Percentiles rank a stretch among this genome's conserved stretches.
phyloP scores from a whole-genome alignment of 2,329 filamentous ascomycete genomes.

The Xylariaceae sp. region DNA sequence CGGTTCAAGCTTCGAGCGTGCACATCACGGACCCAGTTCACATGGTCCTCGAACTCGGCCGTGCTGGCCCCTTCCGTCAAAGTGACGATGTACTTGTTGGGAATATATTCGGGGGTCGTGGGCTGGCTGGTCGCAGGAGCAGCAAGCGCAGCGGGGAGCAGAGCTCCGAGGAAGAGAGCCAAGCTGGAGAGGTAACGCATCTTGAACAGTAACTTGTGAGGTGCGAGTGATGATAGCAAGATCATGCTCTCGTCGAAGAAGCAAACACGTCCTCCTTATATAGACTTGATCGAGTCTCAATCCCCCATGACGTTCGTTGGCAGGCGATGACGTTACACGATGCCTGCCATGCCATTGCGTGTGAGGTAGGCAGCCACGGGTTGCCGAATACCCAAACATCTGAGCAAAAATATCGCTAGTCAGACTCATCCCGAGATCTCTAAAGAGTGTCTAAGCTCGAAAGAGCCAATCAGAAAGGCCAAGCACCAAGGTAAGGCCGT shows the following conservation, averaged over 20 bases:
- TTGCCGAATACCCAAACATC: constrained; percentile 22
- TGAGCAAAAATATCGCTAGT: constrained; percentile 7
- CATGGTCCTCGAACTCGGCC: constrained; percentile 33
- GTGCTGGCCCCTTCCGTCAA: constrained; percentile 30
- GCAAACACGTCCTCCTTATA: constrained; percentile 15
- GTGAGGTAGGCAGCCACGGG: constrained; percentile 10
- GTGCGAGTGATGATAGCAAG: constrained; percentile 8
- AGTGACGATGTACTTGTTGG: constrained; percentile 32
- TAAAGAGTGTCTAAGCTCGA: constrained; percentile 4
- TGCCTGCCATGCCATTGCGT: constrained; percentile 14
- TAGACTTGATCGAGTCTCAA: neutral
- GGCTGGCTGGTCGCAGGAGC: constrained; percentile 24
- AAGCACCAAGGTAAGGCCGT: neutral
- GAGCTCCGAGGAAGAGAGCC: constrained; percentile 29
- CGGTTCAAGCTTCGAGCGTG: constrained; percentile 35
- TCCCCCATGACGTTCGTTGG: constrained; percentile 2
- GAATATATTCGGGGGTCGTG: constrained; percentile 24
- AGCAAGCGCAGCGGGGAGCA: constrained; percentile 29
- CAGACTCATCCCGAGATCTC: neutral
- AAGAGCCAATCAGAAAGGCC: constrained; percentile 22
- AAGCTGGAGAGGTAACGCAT: constrained; percentile 30
- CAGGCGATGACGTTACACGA: constrained; percentile 16
- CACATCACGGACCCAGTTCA: constrained; percentile 34
- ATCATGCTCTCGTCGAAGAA: neutral
- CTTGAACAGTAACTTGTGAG: constrained; percentile 6